Evolutionary conservation across 2,329 filamentous ascomycete species (phyloP).

Genomic region (Trichoderma gracile): DNA sequence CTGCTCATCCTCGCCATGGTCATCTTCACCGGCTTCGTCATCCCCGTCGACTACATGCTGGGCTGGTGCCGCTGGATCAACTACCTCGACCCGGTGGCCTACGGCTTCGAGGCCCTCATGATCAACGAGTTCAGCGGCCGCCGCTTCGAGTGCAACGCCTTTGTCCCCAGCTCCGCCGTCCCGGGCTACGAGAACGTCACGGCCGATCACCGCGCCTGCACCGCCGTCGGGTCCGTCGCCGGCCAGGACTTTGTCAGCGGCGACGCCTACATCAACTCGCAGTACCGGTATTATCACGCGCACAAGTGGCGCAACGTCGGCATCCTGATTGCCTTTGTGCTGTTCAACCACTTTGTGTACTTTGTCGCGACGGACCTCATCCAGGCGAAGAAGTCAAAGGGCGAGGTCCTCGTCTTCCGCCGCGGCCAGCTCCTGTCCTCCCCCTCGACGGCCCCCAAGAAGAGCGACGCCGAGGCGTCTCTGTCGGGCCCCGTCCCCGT

Average conservation of each 20-base stretch:
- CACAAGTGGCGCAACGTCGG: constrained; percentile 60
- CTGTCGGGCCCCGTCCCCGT: constrained; percentile 6
- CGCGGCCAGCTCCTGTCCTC: constrained; percentile 1
- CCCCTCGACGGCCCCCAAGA: neutral
- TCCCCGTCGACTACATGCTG: constrained; percentile 52
- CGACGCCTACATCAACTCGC: constrained; percentile 46
- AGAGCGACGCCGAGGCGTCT: constrained; percentile 3
- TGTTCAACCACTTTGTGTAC: constrained; percentile 51
- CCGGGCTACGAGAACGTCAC: constrained; percentile 25
- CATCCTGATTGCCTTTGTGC: constrained; percentile 54
- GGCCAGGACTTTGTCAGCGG: constrained; percentile 36
- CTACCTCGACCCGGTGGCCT: constrained; percentile 65
- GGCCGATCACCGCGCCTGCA: constrained; percentile 24
- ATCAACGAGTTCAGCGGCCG: constrained; percentile 61
- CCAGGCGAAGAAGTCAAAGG: constrained; percentile 56
- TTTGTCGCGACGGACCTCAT: constrained; percentile 52
- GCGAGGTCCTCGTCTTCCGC: constrained; percentile 59
- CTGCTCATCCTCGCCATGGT: constrained; percentile 39
- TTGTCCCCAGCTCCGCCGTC: constrained; percentile 33
- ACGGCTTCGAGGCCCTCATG: constrained; percentile 67
- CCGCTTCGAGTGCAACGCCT: constrained; percentile 34
- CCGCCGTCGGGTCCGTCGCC: constrained; percentile 48
- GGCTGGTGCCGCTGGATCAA: constrained; percentile 70
- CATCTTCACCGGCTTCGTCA: constrained; percentile 52
- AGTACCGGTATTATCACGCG: constrained; percentile 49